A percentile compares a stretch with the other conserved stretches of the same genome.
phyloP scores from a whole-genome alignment of 176 grass and related monocot genomes.

The Cenchrus purpureus region DNA sequence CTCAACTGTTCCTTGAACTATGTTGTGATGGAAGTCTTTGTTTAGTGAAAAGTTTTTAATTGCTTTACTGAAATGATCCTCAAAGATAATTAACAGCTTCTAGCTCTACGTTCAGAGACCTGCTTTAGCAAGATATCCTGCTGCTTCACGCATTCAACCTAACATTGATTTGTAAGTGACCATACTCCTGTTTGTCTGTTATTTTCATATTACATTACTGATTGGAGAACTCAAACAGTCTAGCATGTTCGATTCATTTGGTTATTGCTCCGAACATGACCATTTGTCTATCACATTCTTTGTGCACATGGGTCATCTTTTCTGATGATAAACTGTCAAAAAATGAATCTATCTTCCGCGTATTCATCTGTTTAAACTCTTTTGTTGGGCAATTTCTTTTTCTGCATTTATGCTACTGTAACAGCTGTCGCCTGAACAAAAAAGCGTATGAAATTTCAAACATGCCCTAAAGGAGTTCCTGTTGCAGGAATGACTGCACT shows the following conservation, averaged over 20 bases:
- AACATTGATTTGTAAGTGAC: conserved; percentile 73
- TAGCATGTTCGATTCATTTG: conserved; percentile 10
- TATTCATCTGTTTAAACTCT: conserved; percentile 34
- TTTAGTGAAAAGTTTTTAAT: conserved; percentile 32
- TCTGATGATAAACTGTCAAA: conserved; percentile 25
- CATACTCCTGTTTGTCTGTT: conserved; percentile 27
- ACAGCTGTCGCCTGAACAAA: background rate
- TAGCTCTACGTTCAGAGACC: conserved; percentile 40
- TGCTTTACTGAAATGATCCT: conserved; percentile 34
- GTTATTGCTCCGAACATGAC: conserved; percentile 20
- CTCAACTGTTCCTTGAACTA: conserved; percentile 9
- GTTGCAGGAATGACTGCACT: conserved; percentile 79
- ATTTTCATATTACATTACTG: background rate
- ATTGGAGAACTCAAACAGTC: conserved; percentile 29
- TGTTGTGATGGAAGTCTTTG: background rate
- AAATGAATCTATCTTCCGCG: conserved; percentile 11
- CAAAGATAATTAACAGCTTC: conserved; percentile 36
- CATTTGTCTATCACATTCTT: background rate
- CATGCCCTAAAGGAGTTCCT: background rate
- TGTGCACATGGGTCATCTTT: conserved; percentile 15
- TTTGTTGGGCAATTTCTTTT: conserved; percentile 18
- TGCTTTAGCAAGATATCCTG: conserved; percentile 35
- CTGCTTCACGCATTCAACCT: conserved; percentile 40
- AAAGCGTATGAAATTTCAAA: background rate
- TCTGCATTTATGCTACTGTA: conserved; percentile 22